Base-by-base conservation (phyloP, 2,329 filamentous ascomycete genomes). In the Arthrobotrys musiformis region DNA sequence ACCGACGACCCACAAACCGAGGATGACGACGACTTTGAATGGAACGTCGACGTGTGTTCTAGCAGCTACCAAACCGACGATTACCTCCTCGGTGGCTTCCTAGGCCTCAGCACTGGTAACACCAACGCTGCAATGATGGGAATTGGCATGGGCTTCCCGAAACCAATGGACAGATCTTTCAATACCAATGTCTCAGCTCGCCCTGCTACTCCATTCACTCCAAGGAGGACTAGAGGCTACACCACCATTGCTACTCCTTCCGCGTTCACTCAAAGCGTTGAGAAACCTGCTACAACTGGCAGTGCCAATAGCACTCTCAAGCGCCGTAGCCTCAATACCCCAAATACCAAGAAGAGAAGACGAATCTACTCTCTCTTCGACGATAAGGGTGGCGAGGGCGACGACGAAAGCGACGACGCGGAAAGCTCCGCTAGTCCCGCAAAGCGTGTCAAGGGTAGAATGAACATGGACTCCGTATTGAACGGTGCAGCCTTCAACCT, bases 1-100 rank as follows among this genome's bases (percentile, higher is more conserved):
- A 77, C 73, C n/a, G 69, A 72, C 37, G 74, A 78, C 33, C 69
- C 69, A 42, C 74, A 73, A 33, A 78, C 74, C 35, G 74, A 78
- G 30, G 74, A 78, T 46, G 74, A 78, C 22, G 74, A 78, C 30
- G 63, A 68, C 19, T 78, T 78, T 46, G 74, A 78, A 17, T 78
- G 74, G 74, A 78, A 73, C 46, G 69, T 78, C 15, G 74, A 78
- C 17, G 69, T 78, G 24, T 78, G 74, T 52, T 78, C 74, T 37
- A 72, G 68, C 54, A 72, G 68, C 46, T 78, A 78, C 22, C 74
- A 68, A 11, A 73, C 74, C 2, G 74, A 78, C 52, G 74, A 72
- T 56, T 73, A 73, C 68, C 62, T 78, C 2, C 67, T 78, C 2
- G 74, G 74, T 7, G 74, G 74, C 11, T 11, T 78, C 9, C 56